Percentiles rank a stretch among this genome's conserved stretches.
These are phyloP conservation scores for Cyclotella atomus DNA, from an alignment of 108 stramenopile genomes.

Conservation along the genomic window DNA sequence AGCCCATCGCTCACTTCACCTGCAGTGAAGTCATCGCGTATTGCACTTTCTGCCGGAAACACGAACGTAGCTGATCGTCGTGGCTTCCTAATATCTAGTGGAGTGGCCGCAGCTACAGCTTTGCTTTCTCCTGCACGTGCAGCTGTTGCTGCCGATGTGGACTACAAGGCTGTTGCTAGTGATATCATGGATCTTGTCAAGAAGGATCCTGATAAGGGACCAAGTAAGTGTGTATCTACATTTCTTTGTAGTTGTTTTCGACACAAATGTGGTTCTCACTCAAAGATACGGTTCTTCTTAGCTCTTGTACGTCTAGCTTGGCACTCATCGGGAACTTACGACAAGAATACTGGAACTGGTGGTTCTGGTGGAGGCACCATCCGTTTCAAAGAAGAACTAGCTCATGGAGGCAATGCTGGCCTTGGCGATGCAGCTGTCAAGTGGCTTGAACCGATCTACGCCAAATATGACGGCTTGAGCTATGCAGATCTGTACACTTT, in stretches of 20 bases:
- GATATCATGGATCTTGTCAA: slow-evolving; percentile 62
- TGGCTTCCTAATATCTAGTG: neutral
- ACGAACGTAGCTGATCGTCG: slow-evolving; percentile 2
- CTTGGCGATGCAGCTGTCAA: slow-evolving; percentile 58
- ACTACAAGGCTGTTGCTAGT: slow-evolving; percentile 44
- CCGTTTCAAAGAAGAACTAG: slow-evolving; percentile 74
- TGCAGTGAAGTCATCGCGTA: neutral
- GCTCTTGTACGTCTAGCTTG: slow-evolving; percentile 72
- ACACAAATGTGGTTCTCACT: neutral
- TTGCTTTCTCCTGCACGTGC: neutral
- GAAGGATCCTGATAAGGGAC: slow-evolving; percentile 55
- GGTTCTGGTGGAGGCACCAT: slow-evolving; percentile 68
- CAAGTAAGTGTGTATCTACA: slow-evolving; percentile 8
- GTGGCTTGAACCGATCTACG: slow-evolving; percentile 72
- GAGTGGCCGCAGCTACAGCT: neutral
- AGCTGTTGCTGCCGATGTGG: neutral
- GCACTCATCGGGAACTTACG: slow-evolving; percentile 81
- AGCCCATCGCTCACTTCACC: neutral
- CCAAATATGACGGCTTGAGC: slow-evolving; percentile 61
- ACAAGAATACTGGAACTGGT: slow-evolving; percentile 58
- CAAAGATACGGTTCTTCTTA: neutral
- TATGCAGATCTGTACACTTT: slow-evolving; percentile 92
- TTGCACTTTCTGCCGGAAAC: neutral
- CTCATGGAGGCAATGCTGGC: slow-evolving; percentile 79
- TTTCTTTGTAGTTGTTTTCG: neutral